These are phyloP conservation scores for Dryas octopetala DNA, from an alignment of 306 rosid species.

Conservation along the genomic window DNA sequence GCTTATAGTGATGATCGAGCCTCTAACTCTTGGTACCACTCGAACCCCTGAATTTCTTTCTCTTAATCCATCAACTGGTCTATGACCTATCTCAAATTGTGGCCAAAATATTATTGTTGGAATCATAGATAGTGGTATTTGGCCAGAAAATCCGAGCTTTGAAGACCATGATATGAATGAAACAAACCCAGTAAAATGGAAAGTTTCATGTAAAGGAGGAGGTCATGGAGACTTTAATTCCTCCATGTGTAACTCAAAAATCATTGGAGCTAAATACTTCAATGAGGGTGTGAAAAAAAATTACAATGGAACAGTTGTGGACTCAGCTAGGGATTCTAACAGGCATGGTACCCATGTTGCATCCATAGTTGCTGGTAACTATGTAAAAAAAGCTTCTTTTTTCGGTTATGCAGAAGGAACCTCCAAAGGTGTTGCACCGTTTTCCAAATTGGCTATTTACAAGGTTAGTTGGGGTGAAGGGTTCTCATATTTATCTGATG, in stretches of 20 bases:
- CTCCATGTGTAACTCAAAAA: neutral
- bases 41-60: constrained; percentile 14
- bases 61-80: constrained; percentile 5
- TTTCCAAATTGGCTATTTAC: constrained; percentile 11
- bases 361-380: neutral
- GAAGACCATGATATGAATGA: neutral
- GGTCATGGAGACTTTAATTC: neutral
- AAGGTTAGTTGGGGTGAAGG: constrained; percentile 4
- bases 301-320: neutral
- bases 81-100: constrained; percentile 7
- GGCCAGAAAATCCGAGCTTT: neutral
- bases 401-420: constrained; percentile 9
- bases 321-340: neutral
- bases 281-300: constrained; percentile 2
- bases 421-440: neutral
- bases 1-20: neutral
- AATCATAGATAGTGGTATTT: too few relatives aligned
- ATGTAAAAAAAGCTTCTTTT: neutral
- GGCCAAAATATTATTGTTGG: too few relatives aligned
- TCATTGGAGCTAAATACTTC: constrained; percentile 22
- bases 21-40: neutral
- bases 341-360: constrained; percentile 9
- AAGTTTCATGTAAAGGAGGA: neutral
- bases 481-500: neutral
- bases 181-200: neutral